These are phyloP conservation scores for Paecilomyces sp. DNA, from an alignment of 2,329 filamentous ascomycete genomes.

Conservation along the genomic window DNA sequence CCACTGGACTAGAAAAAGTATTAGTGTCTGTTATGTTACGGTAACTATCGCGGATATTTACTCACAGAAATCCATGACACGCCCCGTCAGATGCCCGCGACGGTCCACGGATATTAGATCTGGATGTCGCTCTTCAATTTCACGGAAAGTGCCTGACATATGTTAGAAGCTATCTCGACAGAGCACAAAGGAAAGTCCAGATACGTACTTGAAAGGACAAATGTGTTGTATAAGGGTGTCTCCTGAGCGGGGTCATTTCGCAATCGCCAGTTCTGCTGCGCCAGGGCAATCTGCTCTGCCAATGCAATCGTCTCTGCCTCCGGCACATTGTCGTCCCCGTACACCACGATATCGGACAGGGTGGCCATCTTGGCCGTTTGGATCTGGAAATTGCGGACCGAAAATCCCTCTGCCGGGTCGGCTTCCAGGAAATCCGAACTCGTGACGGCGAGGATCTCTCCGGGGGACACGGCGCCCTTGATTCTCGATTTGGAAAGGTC, in stretches of 20 bases:
- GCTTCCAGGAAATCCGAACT: conserved; percentile 65
- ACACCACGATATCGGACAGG: conserved; percentile 87
- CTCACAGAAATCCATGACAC: conserved; percentile 75
- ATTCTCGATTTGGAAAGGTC: conserved; percentile 67
- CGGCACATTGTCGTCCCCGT: conserved; percentile 63
- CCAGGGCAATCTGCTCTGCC: conserved; percentile 59
- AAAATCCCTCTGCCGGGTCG: conserved; percentile 86
- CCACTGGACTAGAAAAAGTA: conserved; percentile 53
- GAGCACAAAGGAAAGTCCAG: conserved; percentile 6
- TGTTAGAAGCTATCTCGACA: conserved; percentile 17
- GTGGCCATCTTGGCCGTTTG: conserved; percentile 82
- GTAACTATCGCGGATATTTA: conserved; percentile 6
- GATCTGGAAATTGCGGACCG: conserved; percentile 94
- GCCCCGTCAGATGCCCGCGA: conserved; percentile 62
- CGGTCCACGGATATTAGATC: conserved; percentile 71
- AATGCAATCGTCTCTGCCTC: conserved; percentile 59
- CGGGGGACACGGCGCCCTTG: conserved; percentile 77
- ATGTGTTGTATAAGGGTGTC: conserved; percentile 72
- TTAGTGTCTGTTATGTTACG: conserved; percentile 4
- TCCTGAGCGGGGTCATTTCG: conserved; percentile 52
- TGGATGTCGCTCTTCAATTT: conserved; percentile 63
- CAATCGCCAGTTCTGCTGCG: conserved; percentile 69
- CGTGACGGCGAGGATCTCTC: conserved; percentile 63
- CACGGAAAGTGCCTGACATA: conserved; percentile 54
- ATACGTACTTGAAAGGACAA: conserved; percentile 56